These are phyloP conservation scores for Cutaneotrichosporon sp. DNA, from an alignment of 1,284 basidiomycete species.

Conservation along the genomic window DNA sequence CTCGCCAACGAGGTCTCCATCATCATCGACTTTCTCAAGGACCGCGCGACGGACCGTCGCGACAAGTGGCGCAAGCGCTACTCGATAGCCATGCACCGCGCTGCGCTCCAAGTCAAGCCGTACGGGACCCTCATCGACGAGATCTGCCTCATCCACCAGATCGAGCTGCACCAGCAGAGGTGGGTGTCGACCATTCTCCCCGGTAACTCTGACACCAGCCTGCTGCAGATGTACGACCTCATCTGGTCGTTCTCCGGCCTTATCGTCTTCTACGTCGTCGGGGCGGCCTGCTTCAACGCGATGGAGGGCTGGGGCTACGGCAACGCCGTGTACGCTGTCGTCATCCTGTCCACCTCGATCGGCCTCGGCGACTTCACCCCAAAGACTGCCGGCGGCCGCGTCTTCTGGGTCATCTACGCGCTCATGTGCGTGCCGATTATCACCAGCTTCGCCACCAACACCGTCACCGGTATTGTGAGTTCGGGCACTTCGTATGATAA, in stretches of 20 bases:
- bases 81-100: conserved; percentile 41
- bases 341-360: conserved; percentile 51
- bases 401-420: conserved; percentile 54
- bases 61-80: conserved; percentile 46
- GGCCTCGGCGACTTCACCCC: conserved; percentile 52
- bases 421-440: conserved; percentile 56
- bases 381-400: conserved; percentile 38
- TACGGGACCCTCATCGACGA: conserved; percentile 48
- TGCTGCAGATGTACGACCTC: conserved; percentile 50
- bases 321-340: conserved; percentile 37
- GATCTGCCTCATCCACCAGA: conserved; percentile 50
- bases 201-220: conserved; percentile 33
- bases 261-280: conserved; percentile 50
- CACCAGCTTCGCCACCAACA: conserved; percentile 56
- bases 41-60: conserved; percentile 39
- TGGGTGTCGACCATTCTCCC: conserved; percentile 29
- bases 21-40: conserved; percentile 50
- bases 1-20: conserved; percentile 54
- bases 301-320: conserved; percentile 53
- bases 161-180: conserved; percentile 47
- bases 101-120: conserved; percentile 35
- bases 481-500: neutral
- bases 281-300: conserved; percentile 46
- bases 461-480: conserved; percentile 53
- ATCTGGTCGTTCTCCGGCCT: conserved; percentile 46